phyloP scores from a whole-genome alignment of 2,329 filamentous ascomycete genomes.

The Aspergillus vadensis region DNA sequence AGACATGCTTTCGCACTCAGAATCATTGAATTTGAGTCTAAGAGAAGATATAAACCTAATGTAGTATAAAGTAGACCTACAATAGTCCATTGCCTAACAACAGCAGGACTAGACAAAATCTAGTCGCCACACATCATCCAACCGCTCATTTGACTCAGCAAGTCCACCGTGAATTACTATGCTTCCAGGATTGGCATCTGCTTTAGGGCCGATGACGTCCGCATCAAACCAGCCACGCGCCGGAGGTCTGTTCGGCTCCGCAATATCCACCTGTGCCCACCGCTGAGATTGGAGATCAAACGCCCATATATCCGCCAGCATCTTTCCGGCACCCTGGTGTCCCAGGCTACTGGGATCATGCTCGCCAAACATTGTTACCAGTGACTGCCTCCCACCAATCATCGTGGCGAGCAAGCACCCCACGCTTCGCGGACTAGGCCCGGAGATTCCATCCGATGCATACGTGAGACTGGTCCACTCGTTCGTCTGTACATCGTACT shows the following conservation, averaged over 20 bases:
- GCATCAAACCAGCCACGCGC: slow-evolving; percentile 59
- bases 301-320: slow-evolving; percentile 56
- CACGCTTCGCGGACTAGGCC: slow-evolving; percentile 55
- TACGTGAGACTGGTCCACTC: slow-evolving; percentile 41
- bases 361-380: slow-evolving; percentile 59
- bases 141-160: slow-evolving; percentile 54
- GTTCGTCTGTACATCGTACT: slow-evolving; percentile 48
- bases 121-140: slow-evolving; percentile 52
- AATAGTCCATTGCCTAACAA: too few relatives aligned
- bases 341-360: slow-evolving; percentile 55
- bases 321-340: slow-evolving; percentile 59
- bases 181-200: not conserved
- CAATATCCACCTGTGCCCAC: slow-evolving; percentile 38
- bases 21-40: too few relatives aligned
- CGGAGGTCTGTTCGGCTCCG: slow-evolving; percentile 35
- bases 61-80: too few relatives aligned
- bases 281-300: slow-evolving; percentile 40
- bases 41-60: too few relatives aligned
- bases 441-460: slow-evolving; percentile 46
- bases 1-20: too few relatives aligned
- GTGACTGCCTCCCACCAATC: slow-evolving; percentile 35
- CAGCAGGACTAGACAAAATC: not conserved
- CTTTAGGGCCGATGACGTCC: slow-evolving; percentile 39
- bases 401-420: slow-evolving; percentile 47
- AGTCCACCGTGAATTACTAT: slow-evolving; percentile 56